Evolutionary conservation across 1,284 basidiomycete genomes (phyloP).

Genomic region (Trichosporon faecale): DNA sequence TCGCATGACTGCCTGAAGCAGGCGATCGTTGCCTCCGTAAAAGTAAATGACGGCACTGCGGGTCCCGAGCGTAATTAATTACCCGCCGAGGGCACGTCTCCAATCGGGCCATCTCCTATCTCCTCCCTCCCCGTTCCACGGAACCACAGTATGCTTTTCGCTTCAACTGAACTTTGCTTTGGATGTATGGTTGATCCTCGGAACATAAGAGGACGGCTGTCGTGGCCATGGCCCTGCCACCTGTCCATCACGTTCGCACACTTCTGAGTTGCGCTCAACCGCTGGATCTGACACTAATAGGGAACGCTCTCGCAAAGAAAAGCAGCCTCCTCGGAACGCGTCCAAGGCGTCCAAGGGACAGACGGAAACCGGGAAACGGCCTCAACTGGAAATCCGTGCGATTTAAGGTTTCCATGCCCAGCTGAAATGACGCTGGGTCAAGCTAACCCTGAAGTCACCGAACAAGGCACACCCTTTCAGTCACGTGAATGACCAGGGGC

Average conservation of each 20-base stretch:
- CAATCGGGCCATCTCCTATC: background rate
- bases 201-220: background rate
- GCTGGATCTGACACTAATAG: background rate
- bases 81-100: background rate
- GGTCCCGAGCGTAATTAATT: constrained; percentile 1
- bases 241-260: background rate
- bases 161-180: background rate
- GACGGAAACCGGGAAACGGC: background rate
- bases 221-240: background rate
- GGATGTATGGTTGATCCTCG: background rate
- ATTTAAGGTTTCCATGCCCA: background rate
- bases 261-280: background rate
- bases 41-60: background rate
- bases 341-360: background rate
- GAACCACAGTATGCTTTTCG: background rate
- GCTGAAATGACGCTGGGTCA: background rate
- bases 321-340: background rate
- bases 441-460: background rate
- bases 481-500: background rate
- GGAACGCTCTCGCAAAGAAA: too few species aligned
- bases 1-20: background rate
- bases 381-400: background rate
- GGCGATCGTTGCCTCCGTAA: background rate
- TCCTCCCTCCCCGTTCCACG: background rate
- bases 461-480: background rate